Evolutionary conservation across 257 asterid genomes (phyloP), one percentile per base, ranked within the genome.

Genomic region (Solanum pinnatisectum): DNA sequence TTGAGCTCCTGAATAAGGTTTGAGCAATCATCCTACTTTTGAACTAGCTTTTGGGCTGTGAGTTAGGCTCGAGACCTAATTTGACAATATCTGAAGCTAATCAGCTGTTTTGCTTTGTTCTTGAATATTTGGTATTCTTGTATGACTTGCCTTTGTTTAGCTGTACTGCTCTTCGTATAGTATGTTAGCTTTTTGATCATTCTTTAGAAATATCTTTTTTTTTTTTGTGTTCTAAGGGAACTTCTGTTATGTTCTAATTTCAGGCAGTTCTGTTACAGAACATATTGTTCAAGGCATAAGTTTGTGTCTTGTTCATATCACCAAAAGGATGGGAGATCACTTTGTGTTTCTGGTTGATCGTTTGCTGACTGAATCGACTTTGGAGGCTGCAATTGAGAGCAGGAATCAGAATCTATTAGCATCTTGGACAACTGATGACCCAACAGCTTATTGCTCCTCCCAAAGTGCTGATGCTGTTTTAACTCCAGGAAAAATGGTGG

Each of bases 301-400:
- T 85, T 68, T 30, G 30, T 42, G 82, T 85, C 30, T 18, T 27
- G 9, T 27, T 6, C 27, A 27, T 40, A 85, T 68, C 65, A 42
- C 22, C 83, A 12, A n/a, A 25, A 91, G 37, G 84, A 94, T 97
- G 99, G 99, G 98, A 79, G 99, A 97, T 91, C 99, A 97, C 90
- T 95, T 97, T 87, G 99, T 96, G 84, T 91, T 97, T 92, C 94
- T 97, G 89, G 99, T 97, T 14, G 99, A 97, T 93, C 97, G 98
- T 2, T 92, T 97, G 96, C 96, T 97, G 32, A 97, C 99, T 5
- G 99, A 96, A 88, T 97, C 99, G 7, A 97, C 99, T 78, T 90
- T 97, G 89, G 98, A 93, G 92, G 99, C 99, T 89, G 98, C 99
- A 73, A 93, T 96, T 11, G 96, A 94, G 90, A 94, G 99, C 88